Evolutionary conservation across 2,329 filamentous ascomycete species (phyloP), one percentile per base, ranked within the genome.

Genomic region (Seiridium unicorne): DNA sequence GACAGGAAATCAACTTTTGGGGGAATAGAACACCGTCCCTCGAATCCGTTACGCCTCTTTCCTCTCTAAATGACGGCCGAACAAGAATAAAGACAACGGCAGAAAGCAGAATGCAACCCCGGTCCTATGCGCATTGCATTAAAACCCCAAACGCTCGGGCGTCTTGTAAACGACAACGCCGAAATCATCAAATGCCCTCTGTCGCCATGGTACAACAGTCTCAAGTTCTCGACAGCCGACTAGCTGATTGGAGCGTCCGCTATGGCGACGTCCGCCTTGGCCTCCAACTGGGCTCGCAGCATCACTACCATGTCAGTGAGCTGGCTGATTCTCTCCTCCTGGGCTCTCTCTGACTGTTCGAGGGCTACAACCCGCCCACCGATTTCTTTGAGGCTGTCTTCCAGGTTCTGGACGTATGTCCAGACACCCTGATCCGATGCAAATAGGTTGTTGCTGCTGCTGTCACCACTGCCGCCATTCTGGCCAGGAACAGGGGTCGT

Each of bases 391-490:
- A 84, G 71, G 64, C 77, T 78, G 10, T 86, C 83, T 69, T 94
- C 90, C 55, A 94, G 78, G 18, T 81, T 82, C 60, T 91, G 87
- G 40, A 93, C 84, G 68, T 92, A 92, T 3, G 81, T 77, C 89
- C 89, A 92, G 7, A 93, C 77, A 47, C 86, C 87, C 63, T 86
- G 80, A 55, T 87, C 84, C 18, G 82, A 76, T 57, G 85, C 79
- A 72, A 92, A 89, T 62, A 92, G 80, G 66, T 91, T 73, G 51
- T 72, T 92, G 62, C 84, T 85, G 64, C 85, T 85, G 68, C 85
- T 88, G 61, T 84, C 84, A 13, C 78, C 81, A 26, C 85, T 88
- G 61, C 84, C 84, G 48, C 76, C 77, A 26, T 83, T 80, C 69
- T 89, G 74, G 63, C 76, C 80, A 57, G 76, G 73, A 32, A 81